A percentile compares a stretch with the other conserved stretches of the same genome.
Evolutionary conservation across 257 asterid genomes (phyloP).

Genomic region (Solanum habrochaites): DNA sequence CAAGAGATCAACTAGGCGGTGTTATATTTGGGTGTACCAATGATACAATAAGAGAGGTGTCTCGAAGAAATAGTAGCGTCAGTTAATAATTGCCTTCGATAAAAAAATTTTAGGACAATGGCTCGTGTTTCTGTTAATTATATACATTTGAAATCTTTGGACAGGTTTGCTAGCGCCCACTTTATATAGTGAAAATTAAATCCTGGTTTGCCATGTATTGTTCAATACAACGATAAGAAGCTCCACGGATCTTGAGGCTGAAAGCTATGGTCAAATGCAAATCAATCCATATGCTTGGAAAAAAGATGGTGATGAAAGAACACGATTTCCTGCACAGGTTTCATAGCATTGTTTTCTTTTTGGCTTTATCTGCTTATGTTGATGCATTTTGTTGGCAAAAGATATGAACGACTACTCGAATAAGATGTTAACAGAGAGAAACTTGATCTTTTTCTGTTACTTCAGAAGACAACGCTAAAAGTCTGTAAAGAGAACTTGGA

Average conservation of each 20-base stretch:
- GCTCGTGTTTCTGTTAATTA: background rate
- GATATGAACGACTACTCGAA: no score
- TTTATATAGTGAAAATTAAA: conserved; percentile 52
- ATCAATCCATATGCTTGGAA: conserved; percentile 90
- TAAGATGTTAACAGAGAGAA: background rate
- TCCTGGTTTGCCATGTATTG: conserved; percentile 75
- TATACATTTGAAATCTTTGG: conserved; percentile 1
- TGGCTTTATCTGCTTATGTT: background rate
- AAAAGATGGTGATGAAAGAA: conserved; percentile 47
- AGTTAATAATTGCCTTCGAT: background rate
- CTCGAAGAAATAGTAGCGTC: conserved; percentile 25
- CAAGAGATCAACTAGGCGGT: conserved; percentile 22
- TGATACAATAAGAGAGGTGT: conserved; percentile 17
- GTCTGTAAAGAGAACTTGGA: background rate
- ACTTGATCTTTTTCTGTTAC: background rate
- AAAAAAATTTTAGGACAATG: background rate
- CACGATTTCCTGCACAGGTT: conserved; percentile 88
- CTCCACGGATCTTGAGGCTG: conserved; percentile 85
- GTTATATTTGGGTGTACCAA: conserved; percentile 33
- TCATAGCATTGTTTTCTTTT: background rate
- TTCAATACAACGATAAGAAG: conserved; percentile 54
- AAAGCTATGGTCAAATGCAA: conserved; percentile 56
- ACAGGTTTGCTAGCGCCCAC: conserved; percentile 62
- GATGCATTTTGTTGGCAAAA: background rate
- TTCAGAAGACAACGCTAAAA: background rate